Conservation (phyloP, 345 rosid species). For the Syzygium aromaticum region DNA sequence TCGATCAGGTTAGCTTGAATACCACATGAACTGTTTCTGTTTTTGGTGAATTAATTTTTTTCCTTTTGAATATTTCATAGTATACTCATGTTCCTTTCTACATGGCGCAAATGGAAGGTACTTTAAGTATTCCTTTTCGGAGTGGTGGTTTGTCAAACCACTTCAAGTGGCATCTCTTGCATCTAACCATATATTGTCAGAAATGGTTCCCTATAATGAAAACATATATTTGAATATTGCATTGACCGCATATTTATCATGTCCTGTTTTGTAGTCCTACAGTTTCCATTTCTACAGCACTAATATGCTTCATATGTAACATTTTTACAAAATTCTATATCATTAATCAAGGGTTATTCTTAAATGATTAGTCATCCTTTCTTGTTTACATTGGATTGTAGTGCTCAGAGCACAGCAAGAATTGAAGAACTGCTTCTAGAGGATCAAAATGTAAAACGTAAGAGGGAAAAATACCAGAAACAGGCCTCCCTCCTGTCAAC, state of each 20-base stretch:
- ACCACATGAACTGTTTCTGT: neutral
- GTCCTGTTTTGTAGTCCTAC: neutral
- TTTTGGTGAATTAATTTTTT: neutral
- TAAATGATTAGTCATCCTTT: neutral
- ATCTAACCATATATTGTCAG: neutral
- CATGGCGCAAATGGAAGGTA: neutral
- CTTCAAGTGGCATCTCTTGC: neutral
- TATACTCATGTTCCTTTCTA: neutral
- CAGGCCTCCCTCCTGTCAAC: conserved; percentile 80
- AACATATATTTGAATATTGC: neutral
- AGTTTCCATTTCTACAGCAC: neutral
- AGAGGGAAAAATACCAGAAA: conserved; percentile 71
- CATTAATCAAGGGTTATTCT: neutral
- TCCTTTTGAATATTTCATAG: neutral
- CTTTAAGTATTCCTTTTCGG: neutral
- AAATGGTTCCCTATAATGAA: neutral
- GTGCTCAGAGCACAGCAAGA: conserved; percentile 63
- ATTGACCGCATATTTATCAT: neutral
- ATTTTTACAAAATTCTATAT: neutral
- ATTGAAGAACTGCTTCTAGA: conserved; percentile 89
- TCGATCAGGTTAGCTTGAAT: conserved; percentile 54
- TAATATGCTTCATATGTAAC: neutral
- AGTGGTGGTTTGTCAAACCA: neutral
- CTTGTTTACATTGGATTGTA: conserved; percentile 7
- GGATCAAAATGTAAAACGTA: conserved; percentile 74